Conservation (phyloP, 306 rosid species). For the Dryas drummondii region DNA sequence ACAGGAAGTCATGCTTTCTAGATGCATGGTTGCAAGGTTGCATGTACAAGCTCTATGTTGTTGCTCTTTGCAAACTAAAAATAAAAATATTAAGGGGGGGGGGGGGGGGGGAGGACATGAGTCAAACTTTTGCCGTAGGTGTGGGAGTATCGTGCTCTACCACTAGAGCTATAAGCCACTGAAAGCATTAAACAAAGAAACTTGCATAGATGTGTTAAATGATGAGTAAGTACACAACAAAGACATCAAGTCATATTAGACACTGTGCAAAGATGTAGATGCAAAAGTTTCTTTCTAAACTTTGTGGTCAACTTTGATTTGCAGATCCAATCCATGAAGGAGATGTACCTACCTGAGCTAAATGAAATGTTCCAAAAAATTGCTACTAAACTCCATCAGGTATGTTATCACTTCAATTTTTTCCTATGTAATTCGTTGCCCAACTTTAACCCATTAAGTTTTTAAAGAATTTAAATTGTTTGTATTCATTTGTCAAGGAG, state of each 20-base stretch:
- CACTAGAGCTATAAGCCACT: too few species aligned
- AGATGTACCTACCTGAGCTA: slow-evolving; percentile 49
- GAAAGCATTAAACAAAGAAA: not conserved
- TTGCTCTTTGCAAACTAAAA: too few species aligned
- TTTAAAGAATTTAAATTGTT: too few species aligned
- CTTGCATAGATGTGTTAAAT: not conserved
- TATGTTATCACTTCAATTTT: slow-evolving; percentile 25
- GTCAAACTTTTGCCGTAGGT: too few species aligned
- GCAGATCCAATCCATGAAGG: slow-evolving; percentile 76
- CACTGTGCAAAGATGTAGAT: not conserved
- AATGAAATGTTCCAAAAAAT: slow-evolving; percentile 58
- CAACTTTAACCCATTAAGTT: slow-evolving; percentile 1
- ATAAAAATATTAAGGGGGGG: too few species aligned
- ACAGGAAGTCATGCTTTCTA: too few species aligned
- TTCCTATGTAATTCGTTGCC: slow-evolving; percentile 1
- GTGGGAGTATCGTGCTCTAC: too few species aligned
- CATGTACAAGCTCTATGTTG: too few species aligned
- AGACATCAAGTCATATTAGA: not conserved
- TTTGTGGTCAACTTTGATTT: slow-evolving; percentile 26
- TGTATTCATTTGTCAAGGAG: too few species aligned
- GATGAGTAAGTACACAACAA: not conserved
- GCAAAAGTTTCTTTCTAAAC: not conserved
- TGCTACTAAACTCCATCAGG: slow-evolving; percentile 60
- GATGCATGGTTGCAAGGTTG: too few species aligned
- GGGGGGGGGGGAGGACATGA: too few species aligned